Percentiles rank a stretch among this genome's conserved stretches.
Evolutionary conservation across 2,329 filamentous ascomycete genomes (phyloP).

Genomic region (Hypoxylon sp.): DNA sequence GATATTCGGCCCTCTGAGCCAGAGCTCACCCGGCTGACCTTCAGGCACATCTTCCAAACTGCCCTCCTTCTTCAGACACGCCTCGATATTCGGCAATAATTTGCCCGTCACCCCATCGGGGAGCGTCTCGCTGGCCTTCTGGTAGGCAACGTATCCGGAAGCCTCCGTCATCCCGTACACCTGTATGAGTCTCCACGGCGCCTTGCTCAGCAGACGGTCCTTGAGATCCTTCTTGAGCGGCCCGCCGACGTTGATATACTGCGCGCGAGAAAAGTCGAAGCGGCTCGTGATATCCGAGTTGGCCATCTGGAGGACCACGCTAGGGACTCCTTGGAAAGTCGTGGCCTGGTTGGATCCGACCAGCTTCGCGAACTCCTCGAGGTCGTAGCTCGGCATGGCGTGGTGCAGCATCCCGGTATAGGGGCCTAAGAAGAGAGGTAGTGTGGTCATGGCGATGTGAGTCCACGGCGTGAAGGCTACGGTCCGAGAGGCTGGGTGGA

Average conservation of each 20-base stretch:
- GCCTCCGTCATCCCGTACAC: conserved; percentile 64
- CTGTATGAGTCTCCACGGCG: conserved; percentile 59
- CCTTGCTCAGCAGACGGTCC: conserved; percentile 51
- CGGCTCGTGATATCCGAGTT: conserved; percentile 55
- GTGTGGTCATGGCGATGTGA: conserved; percentile 61
- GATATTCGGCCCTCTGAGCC: conserved; percentile 62
- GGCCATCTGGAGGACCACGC: conserved; percentile 57
- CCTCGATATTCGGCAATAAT: conserved; percentile 59
- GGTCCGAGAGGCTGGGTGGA: conserved; percentile 54
- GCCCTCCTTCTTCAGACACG: conserved; percentile 58
- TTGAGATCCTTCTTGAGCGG: conserved; percentile 56
- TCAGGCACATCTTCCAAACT: conserved; percentile 55
- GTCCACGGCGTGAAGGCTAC: conserved; percentile 62
- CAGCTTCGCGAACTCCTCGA: conserved; percentile 55
- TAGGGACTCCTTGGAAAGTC: conserved; percentile 59
- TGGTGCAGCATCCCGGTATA: conserved; percentile 62
- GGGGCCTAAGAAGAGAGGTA: conserved; percentile 61
- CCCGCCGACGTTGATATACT: conserved; percentile 58
- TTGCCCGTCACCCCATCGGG: conserved; percentile 56
- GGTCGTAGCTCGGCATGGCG: conserved; percentile 59
- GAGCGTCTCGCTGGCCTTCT: conserved; percentile 53
- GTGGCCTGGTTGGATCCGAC: conserved; percentile 57
- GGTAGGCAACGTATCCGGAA: conserved; percentile 60
- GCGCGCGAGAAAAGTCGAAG: conserved; percentile 57
- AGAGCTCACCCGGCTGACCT: conserved; percentile 60